Conservation (phyloP, 2,329 filamentous ascomycete species). For the Fusarium succisae region DNA sequence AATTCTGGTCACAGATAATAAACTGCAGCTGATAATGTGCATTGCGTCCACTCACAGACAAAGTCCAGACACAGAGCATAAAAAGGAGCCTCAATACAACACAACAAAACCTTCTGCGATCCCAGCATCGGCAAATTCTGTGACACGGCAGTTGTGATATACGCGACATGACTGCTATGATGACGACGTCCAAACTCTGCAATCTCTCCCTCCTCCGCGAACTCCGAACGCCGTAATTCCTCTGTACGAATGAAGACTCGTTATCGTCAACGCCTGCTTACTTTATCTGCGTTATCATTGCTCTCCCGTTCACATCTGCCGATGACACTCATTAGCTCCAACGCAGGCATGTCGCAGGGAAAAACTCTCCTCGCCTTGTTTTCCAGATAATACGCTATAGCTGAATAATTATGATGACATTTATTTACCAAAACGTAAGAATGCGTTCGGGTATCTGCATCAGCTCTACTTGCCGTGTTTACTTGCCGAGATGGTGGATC, state of each 20-base stretch:
- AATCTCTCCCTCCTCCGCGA: not conserved
- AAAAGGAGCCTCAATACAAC: not conserved
- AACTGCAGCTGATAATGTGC: not conserved
- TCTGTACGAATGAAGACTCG: not conserved
- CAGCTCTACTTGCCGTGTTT: conserved; percentile 13
- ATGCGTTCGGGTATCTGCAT: not conserved
- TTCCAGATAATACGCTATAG: fast-evolving
- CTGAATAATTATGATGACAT: not conserved
- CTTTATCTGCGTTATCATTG: conserved; percentile 6
- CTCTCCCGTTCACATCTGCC: conserved; percentile 35
- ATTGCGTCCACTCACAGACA: not conserved
- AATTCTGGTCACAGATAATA: not conserved
- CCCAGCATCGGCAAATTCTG: not conserved
- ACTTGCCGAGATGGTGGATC: conserved; percentile 32
- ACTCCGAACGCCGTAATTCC: not conserved
- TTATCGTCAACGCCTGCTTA: not conserved
- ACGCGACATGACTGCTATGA: not conserved
- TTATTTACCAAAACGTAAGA: not conserved
- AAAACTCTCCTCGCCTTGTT: conserved; percentile 24
- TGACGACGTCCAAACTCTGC: not conserved
- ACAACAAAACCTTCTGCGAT: not conserved
- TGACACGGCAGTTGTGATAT: not conserved
- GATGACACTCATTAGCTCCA: conserved; percentile 23
- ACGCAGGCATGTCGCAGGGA: conserved; percentile 12
- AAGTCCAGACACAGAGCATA: not conserved